These are phyloP conservation scores for Leptographium lundbergii DNA, from an alignment of 2,329 filamentous ascomycete species.

Conservation along the genomic window DNA sequence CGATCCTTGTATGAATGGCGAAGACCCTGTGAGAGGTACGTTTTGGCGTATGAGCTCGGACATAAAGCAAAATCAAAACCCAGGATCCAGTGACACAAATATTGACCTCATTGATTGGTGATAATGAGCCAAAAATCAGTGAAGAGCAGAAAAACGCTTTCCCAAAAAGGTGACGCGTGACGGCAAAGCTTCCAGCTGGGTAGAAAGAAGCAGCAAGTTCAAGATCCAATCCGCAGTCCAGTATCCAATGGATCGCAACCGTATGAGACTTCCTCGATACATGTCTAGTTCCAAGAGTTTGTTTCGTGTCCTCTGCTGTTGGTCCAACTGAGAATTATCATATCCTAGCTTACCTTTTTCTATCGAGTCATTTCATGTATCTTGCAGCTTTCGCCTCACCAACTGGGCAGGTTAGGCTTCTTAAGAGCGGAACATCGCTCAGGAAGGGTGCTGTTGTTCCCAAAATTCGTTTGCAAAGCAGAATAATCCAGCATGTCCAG, in stretches of 20 bases:
- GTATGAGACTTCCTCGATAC: background rate
- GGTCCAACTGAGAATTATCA: background rate
- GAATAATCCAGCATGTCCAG: constrained; percentile 1
- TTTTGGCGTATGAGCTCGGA: background rate
- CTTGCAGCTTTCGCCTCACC: too few species aligned
- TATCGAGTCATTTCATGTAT: too few species aligned
- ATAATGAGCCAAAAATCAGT: background rate
- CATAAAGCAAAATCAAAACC: background rate
- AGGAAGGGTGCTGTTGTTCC: background rate
- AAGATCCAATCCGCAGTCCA: background rate
- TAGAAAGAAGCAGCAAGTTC: background rate
- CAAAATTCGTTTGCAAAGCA: background rate
- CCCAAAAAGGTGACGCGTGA: background rate
- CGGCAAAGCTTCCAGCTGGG: background rate
- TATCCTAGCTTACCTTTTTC: background rate
- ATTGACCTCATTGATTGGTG: background rate
- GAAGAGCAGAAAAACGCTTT: background rate
- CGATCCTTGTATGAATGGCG: background rate
- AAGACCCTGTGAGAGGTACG: too few species aligned
- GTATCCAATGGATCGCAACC: background rate
- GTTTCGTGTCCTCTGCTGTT: background rate
- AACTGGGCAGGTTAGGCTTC: too few species aligned
- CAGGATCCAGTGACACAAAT: background rate
- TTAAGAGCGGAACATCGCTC: too few species aligned
- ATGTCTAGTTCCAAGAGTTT: background rate